Evolutionary conservation across 2,329 filamentous ascomycete genomes (phyloP), one percentile per base, ranked within the genome.

Genomic region (Cercospora sojina): DNA sequence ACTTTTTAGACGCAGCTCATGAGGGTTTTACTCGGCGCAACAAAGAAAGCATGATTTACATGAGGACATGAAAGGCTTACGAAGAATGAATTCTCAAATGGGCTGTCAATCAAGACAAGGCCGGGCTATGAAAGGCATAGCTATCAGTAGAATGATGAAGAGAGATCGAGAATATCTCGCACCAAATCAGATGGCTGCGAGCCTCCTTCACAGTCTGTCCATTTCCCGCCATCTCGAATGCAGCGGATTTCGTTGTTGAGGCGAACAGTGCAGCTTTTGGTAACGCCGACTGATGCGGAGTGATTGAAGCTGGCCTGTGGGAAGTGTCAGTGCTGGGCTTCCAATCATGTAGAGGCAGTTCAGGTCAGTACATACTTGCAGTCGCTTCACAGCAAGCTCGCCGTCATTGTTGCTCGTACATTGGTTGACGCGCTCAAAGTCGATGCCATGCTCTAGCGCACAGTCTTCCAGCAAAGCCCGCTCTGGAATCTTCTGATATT

Each of bases 361-460:
- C 5, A 7, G 9, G 29, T 9, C 29, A 31, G 55, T n/a, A 59
- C 57, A 8, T 25, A 60, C 58, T 35, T 63, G 51, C 29, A 69
- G 51, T n/a, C 63, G 25, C 1, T 84, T 83, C 72, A 92, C 82
- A 3, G 89, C 91, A 67, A 88, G 86, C 1, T 87, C 88, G 31
- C 92, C 91, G 71, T 92, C 87, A 66, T 96, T 90, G 68, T 86
- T 84, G 47, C 89, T 89, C 51, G 92, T 89, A 77, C 95, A 99
- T 20, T 90, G 83, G 78, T 98, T 96, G 64, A 99, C 80, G 70
- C 86, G 84, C 27, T 88, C 84, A 77, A 97, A 92, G 74, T 95
- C 90, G 58, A 98, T 88, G 29, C 92, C 93, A 75, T 97, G 92
- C 80, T 98, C 92, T 59, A 97, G 83, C 3, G 95, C 92, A 77